Conservation (phyloP, 2,329 filamentous ascomycete genomes). For the Neopestalotiopsis sp. region DNA sequence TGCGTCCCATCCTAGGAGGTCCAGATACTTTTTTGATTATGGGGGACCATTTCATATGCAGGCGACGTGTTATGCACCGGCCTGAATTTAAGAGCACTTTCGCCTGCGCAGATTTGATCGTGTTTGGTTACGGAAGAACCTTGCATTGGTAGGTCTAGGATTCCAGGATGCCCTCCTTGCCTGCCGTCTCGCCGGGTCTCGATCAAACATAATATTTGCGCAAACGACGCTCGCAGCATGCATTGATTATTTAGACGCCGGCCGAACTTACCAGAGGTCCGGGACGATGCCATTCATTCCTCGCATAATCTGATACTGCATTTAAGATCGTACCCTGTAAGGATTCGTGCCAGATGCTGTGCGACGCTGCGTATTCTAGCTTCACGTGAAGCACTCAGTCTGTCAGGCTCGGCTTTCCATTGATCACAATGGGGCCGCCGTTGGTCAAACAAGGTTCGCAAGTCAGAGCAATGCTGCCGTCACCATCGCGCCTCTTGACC, state of each 20-base stretch:
- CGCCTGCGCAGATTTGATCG: neutral
- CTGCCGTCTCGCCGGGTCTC: neutral
- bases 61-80: too few species aligned
- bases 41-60: neutral
- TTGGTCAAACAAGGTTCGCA: neutral
- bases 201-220: neutral
- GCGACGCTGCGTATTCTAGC: neutral
- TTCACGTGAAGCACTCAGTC: neutral
- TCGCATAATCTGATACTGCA: neutral
- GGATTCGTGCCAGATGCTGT: neutral
- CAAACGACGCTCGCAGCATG: neutral
- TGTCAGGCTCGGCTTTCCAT: neutral
- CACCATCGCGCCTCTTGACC: too few species aligned
- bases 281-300: conserved; percentile 3
- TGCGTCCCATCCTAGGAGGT: neutral
- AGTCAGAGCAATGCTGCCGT: neutral
- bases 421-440: neutral
- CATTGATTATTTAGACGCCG: neutral
- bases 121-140: neutral
- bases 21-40: neutral
- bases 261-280: conserved; percentile 1
- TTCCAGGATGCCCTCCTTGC: neutral
- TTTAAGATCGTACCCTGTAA: neutral
- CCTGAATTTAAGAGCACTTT: too few species aligned
- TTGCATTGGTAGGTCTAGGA: neutral